These are phyloP conservation scores for Metarhizium brunneum DNA, from an alignment of 2,329 filamentous ascomycete species.

Conservation along the genomic window DNA sequence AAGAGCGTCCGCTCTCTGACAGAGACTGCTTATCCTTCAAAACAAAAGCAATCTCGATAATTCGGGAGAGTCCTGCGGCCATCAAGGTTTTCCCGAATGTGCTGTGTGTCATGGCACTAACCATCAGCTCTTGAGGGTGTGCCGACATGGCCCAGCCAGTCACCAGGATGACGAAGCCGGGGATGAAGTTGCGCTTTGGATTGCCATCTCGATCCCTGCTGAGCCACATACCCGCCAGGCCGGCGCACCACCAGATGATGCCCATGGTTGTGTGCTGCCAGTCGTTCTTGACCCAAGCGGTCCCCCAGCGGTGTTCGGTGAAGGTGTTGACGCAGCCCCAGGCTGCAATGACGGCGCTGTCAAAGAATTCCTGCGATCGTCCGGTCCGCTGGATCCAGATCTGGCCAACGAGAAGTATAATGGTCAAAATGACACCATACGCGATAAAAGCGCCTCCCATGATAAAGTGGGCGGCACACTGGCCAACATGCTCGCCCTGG, in stretches of 20 bases:
- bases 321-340: slow-evolving; percentile 99
- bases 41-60: slow-evolving; percentile 87
- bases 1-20: slow-evolving; percentile 57
- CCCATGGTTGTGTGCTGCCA: slow-evolving; percentile 99
- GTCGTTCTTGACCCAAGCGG: slow-evolving; percentile 83
- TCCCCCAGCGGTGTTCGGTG: slow-evolving; percentile 92
- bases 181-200: slow-evolving; percentile 87
- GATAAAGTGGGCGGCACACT: slow-evolving; percentile 95
- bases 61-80: slow-evolving; percentile 72
- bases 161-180: slow-evolving; percentile 79
- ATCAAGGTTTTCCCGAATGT: slow-evolving; percentile 95
- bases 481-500: slow-evolving; percentile 79
- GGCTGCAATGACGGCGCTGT: slow-evolving; percentile 78
- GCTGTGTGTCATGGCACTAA: slow-evolving; percentile 80
- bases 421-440: slow-evolving; percentile 80
- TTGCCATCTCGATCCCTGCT: slow-evolving; percentile 73
- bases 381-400: slow-evolving; percentile 74
- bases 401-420: slow-evolving; percentile 82
- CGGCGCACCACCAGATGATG: slow-evolving; percentile 96
- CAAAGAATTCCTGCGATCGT: slow-evolving; percentile 93
- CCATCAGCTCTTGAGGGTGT: slow-evolving; percentile 73
- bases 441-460: slow-evolving; percentile 97
- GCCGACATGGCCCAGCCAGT: slow-evolving; percentile 95
- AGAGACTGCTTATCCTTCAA: slow-evolving; percentile 61
- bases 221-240: slow-evolving; percentile 85